Evolutionary conservation across 805 yeast genomes (phyloP), one percentile per base, ranked within the genome.

Genomic region (Candida sanyiensis): DNA sequence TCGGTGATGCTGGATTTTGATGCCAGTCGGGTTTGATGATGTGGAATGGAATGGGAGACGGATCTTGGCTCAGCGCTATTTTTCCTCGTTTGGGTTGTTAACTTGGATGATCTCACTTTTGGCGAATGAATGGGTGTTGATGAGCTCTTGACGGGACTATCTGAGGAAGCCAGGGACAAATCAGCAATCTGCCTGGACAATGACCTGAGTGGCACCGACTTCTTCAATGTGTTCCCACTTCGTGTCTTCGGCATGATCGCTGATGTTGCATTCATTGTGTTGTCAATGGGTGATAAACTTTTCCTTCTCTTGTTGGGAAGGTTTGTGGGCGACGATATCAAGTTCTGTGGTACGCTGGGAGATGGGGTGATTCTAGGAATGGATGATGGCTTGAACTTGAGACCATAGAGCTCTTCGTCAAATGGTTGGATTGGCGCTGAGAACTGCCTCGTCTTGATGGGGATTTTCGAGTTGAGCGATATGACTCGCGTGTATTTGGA

Each of bases 301-400:
- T 27, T 26, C 25, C 46, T 38, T 18, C 31, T 40, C 13, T 29
- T 27, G 11, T 13, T 15, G 17, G n/a, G 28, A 6, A n/a, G n/a
- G n/a, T n/a, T n/a, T n/a, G n/a, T n/a, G n/a, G 32, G 17, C 7
- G 37, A 18, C 5, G 16, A 17, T 5, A 22, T 18, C 1, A 9
- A 21, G 22, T 39, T 27, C 10, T 26, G 25, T 7, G 33, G 28
- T 9, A 40, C 23, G n/a, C 27, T 25, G 5, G 56, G 51, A 1
- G 56, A 45, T 1, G 54, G 48, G 3, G 45, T 39, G 20, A 50
- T 50, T 34, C 55, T 46, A 13, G 56, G 54, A 12, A 52, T 51
- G 3, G 43, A 17, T 13, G 55, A 48, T 17, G 44, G 44, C 22
- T 46, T 46, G 30, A 30, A 27, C 18, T 33, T 31, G 1, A 33